These are phyloP conservation scores for Sarocladium strictum DNA, from an alignment of 2,329 filamentous ascomycete species.

Conservation along the genomic window DNA sequence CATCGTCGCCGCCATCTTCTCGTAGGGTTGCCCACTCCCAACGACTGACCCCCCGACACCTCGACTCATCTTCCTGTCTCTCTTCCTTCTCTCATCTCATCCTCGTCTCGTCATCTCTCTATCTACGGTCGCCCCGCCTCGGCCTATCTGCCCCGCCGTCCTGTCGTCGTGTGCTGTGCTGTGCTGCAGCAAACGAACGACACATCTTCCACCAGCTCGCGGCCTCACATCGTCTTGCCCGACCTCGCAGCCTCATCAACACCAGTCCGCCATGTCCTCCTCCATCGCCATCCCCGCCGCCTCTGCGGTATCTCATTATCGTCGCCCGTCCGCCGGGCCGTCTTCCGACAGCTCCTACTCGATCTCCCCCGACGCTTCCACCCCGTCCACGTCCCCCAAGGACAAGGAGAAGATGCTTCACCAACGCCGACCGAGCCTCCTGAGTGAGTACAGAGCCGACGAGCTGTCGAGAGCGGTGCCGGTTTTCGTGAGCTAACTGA, in stretches of 20 bases:
- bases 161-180: background rate
- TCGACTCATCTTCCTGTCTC: background rate
- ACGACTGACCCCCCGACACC: background rate
- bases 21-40: background rate
- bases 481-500: background rate
- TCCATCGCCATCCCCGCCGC: conserved; percentile 62
- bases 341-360: conserved; percentile 27
- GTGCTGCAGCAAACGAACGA: background rate
- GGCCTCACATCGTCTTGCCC: background rate
- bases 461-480: no score
- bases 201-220: background rate
- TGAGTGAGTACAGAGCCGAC: conserved; percentile 55
- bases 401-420: conserved; percentile 45
- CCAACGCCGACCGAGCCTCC: conserved; percentile 52
- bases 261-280: conserved; percentile 48
- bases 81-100: background rate
- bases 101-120: background rate
- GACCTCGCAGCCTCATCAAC: background rate
- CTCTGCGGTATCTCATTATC: conserved; percentile 34
- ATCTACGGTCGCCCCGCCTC: background rate
- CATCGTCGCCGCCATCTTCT: background rate
- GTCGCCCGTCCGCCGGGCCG: conserved; percentile 39
- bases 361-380: conserved; percentile 43
- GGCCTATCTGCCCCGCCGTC: conserved; percentile 1
- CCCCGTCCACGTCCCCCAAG: conserved; percentile 50